phyloP scores from a whole-genome alignment of 805 yeast species.

The Lipomyces sp. region DNA sequence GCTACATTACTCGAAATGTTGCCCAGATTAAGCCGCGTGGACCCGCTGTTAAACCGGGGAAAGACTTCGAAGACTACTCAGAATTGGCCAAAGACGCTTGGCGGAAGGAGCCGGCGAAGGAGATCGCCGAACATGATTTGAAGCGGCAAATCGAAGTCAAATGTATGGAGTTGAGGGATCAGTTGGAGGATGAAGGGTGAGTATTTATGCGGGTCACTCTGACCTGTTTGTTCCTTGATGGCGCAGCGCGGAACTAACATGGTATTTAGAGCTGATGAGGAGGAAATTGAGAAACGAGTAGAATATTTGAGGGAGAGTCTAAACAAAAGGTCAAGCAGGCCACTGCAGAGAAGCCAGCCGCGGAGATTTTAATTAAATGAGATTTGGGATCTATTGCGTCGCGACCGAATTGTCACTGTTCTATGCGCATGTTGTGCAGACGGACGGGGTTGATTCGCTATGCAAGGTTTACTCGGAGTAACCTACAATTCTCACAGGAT shows the following conservation, averaged over 20 bases:
- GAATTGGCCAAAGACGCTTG: conserved; percentile 23
- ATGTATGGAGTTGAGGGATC: conserved; percentile 39
- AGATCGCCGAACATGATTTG: conserved; percentile 32
- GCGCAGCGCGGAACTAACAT: not conserved
- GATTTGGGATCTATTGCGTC: not conserved
- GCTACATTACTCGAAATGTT: conserved; percentile 40
- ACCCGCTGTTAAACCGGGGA: not conserved
- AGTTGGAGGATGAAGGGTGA: conserved; percentile 39
- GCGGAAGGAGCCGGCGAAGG: conserved; percentile 25
- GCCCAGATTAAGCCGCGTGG: conserved; percentile 30
- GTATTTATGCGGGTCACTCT: conserved; percentile 6
- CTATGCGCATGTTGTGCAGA: too few species aligned
- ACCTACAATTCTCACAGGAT: not conserved
- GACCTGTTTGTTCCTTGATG: not conserved
- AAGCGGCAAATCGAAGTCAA: conserved; percentile 38
- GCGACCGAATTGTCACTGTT: not conserved
- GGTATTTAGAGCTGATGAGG: conserved; percentile 29
- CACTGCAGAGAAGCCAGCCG: not conserved
- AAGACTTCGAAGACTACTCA: conserved; percentile 17
- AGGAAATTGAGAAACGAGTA: conserved; percentile 37
- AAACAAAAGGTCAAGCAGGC: not conserved
- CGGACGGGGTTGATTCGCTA: too few species aligned
- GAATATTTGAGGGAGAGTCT: conserved; percentile 27
- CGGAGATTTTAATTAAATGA: not conserved
- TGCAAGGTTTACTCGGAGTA: too few species aligned